phyloP scores from a whole-genome alignment of 2,329 filamentous ascomycete species.

The Coniella vitis region DNA sequence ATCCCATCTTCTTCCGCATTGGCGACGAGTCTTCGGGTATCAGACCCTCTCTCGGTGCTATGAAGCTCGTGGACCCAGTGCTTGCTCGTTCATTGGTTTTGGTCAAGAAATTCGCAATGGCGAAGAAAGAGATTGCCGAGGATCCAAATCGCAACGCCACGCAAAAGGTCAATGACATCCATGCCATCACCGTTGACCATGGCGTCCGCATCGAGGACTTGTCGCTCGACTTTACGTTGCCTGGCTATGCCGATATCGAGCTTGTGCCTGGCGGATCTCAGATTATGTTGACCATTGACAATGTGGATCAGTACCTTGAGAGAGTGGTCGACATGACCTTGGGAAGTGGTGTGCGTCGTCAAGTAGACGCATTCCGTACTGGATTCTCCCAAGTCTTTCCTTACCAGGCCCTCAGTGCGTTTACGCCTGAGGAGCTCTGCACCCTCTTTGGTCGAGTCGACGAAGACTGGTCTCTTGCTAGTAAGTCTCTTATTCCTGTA shows the following conservation, averaged over 20 bases:
- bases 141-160: constrained; percentile 57
- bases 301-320: constrained; percentile 83
- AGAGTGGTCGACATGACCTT: constrained; percentile 88
- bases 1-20: constrained; percentile 94
- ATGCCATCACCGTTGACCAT: constrained; percentile 66
- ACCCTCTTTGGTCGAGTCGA: constrained; percentile 89
- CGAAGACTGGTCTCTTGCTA: constrained; percentile 97
- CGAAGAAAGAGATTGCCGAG: constrained; percentile 74
- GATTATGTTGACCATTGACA: constrained; percentile 74
- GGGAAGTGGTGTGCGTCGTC: constrained; percentile 77
- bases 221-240: constrained; percentile 88
- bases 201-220: constrained; percentile 73
- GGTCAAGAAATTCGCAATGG: constrained; percentile 77
- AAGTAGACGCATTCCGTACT: constrained; percentile 82
- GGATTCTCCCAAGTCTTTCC: constrained; percentile 97
- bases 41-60: constrained; percentile 77
- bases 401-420: constrained; percentile 84
- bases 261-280: constrained; percentile 69
- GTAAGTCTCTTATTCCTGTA: constrained; percentile 46
- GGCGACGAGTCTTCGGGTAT: constrained; percentile 63
- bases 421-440: constrained; percentile 91
- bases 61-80: constrained; percentile 82
- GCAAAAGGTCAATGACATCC: constrained; percentile 64
- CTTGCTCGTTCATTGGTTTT: constrained; percentile 79
- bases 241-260: constrained; percentile 83